Percentiles rank a stretch among this genome's conserved stretches.
These are phyloP conservation scores for Funneliformis caledonium DNA, from an alignment of 371 early-diverging fungal species.

Conservation along the genomic window DNA sequence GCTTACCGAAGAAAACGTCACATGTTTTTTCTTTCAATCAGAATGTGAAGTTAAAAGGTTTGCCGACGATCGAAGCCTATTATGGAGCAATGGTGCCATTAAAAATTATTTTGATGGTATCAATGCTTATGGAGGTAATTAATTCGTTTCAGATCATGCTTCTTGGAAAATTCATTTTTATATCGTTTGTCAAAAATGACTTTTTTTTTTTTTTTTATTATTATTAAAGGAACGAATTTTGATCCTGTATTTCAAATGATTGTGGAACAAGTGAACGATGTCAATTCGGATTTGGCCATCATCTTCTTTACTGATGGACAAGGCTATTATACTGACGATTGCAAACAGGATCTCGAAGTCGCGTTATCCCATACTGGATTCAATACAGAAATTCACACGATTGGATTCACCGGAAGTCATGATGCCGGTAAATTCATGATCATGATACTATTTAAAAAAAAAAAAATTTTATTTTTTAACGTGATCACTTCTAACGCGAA, in stretches of 20 bases:
- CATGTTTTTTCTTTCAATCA: conserved; percentile 37
- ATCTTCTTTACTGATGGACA: conserved; percentile 41
- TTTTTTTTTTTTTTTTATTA: not conserved
- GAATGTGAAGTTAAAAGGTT: conserved; percentile 32
- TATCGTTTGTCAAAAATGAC: not conserved
- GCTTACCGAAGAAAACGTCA: conserved; percentile 21
- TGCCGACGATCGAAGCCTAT: conserved; percentile 20
- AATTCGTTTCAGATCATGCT: not conserved
- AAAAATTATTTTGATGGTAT: conserved; percentile 17
- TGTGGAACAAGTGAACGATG: not conserved
- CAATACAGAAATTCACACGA: conserved; percentile 33
- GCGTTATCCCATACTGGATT: not conserved
- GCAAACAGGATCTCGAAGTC: not conserved
- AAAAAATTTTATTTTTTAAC: not conserved
- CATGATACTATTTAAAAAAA: not conserved
- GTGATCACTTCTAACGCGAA: not conserved
- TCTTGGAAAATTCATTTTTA: not conserved
- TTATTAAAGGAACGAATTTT: conserved; percentile 22
- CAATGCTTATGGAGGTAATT: conserved; percentile 31
- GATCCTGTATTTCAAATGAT: conserved; percentile 16
- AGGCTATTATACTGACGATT: not conserved
- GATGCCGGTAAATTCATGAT: conserved; percentile 30
- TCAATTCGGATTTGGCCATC: conserved; percentile 32
- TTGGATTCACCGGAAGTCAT: conserved; percentile 32
- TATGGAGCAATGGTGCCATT: conserved; percentile 29